Evolutionary conservation across 495 filamentous ascomycete species (phyloP).

Genomic region (Penicillium atrosanguineum): DNA sequence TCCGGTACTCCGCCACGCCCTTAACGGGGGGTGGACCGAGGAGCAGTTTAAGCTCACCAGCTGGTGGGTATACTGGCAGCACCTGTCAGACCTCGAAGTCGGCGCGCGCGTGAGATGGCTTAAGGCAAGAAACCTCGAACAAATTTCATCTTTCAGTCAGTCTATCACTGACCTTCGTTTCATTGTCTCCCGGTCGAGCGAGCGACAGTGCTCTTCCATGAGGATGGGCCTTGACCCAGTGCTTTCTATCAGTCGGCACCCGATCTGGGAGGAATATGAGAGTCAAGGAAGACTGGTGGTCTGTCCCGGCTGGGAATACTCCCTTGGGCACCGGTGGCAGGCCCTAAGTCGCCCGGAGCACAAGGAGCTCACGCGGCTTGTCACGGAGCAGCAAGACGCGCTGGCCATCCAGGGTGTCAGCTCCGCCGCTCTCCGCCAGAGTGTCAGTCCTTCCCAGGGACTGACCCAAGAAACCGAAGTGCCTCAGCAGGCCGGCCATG

Average conservation of each 20-base stretch:
- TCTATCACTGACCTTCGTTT: not conserved
- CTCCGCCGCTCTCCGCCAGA: not conserved
- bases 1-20: not conserved
- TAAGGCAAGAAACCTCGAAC: not conserved
- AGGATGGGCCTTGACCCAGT: not conserved
- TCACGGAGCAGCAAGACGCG: not conserved
- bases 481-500: not conserved
- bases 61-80: not conserved
- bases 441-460: not conserved
- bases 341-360: not conserved
- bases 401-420: not conserved
- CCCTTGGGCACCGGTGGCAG: not conserved
- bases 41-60: not conserved
- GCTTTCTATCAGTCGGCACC: not conserved
- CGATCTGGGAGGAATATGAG: conserved; percentile 8
- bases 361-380: not conserved
- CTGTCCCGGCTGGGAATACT: not conserved
- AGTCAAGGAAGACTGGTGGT: not conserved
- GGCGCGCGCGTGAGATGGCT: not conserved
- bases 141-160: not conserved
- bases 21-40: not conserved
- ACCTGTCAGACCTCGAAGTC: not conserved
- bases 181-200: not conserved
- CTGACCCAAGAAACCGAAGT: not conserved
- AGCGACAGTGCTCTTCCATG: not conserved